phyloP scores from a whole-genome alignment of 163 green algal species.

The Chlamydomonas reinhardtii region DNA sequence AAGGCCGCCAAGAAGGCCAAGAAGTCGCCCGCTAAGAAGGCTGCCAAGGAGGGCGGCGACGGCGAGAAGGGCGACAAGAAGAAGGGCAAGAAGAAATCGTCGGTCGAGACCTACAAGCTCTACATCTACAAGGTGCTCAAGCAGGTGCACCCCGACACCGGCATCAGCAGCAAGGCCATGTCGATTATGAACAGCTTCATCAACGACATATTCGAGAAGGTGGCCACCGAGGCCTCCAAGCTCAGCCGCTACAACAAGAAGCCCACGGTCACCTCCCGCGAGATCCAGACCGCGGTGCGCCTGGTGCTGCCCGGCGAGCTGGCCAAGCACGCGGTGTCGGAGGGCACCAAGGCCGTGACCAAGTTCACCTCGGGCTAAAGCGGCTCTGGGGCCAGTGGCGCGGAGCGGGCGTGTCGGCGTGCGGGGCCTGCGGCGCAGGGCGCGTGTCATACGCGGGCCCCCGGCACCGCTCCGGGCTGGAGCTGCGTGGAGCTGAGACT shows the following conservation, averaged over 20 bases:
- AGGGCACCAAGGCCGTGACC: slow-evolving; percentile 96
- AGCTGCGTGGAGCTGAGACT: no score
- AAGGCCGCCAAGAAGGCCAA: no score
- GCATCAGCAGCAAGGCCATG: slow-evolving; percentile 81
- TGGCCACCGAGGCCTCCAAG: slow-evolving; percentile 86
- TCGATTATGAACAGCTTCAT: slow-evolving; percentile 91
- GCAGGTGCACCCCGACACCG: slow-evolving; percentile 83
- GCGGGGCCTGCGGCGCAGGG: no score
- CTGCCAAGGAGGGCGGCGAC: no score
- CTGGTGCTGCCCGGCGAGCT: slow-evolving; percentile 91
- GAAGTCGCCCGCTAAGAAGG: no score
- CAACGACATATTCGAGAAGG: slow-evolving; percentile 95
- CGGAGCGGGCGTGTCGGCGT: no score
- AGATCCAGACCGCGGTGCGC: slow-evolving; percentile 73
- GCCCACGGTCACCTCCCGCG: slow-evolving; percentile 31
- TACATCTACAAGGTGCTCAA: slow-evolving; percentile 64
- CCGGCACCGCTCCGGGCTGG: no score
- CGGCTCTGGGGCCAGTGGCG: neutral
- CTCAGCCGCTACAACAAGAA: slow-evolving; percentile 52
- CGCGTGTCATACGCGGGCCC: no score
- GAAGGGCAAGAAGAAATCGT: neutral
- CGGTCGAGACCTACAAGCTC: slow-evolving; percentile 54
- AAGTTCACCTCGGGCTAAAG: slow-evolving; percentile 92
- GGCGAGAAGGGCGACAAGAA: no score
- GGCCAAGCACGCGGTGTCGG: slow-evolving; percentile 92